These are phyloP conservation scores for Exophiala bonariae DNA, from an alignment of 2,329 filamentous ascomycete genomes.

Conservation along the genomic window DNA sequence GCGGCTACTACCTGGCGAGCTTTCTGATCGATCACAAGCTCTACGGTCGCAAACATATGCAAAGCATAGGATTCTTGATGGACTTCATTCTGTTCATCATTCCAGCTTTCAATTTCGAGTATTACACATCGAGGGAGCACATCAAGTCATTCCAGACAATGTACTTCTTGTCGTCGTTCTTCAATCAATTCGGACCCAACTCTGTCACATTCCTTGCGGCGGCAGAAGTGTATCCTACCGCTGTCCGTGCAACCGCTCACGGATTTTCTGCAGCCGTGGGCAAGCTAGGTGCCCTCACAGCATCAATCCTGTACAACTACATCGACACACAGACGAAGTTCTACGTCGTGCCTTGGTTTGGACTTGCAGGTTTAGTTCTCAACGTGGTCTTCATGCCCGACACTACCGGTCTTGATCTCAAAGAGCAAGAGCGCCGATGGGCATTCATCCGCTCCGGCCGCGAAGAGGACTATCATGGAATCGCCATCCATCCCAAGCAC, in stretches of 20 bases:
- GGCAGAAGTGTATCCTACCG: slow-evolving; percentile 93
- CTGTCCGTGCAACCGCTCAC: slow-evolving; percentile 89
- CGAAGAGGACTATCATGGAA: slow-evolving; percentile 83
- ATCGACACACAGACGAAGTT: slow-evolving; percentile 83
- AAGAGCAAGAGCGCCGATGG: slow-evolving; percentile 96
- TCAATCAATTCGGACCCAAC: slow-evolving; percentile 99
- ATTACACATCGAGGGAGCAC: slow-evolving; percentile 71
- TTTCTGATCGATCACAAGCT: slow-evolving; percentile 94
- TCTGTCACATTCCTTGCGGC: slow-evolving; percentile 94
- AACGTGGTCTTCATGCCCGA: slow-evolving; percentile 90
- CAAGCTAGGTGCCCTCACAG: slow-evolving; percentile 83
- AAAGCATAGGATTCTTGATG: slow-evolving; percentile 89
- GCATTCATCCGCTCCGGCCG: slow-evolving; percentile 76
- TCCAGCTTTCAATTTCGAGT: slow-evolving; percentile 82
- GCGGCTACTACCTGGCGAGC: slow-evolving; percentile 84
- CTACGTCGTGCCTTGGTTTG: slow-evolving; percentile 94
- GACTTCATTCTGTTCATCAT: slow-evolving; percentile 92
- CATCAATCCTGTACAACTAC: slow-evolving; percentile 92
- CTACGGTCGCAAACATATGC: slow-evolving; percentile 95
- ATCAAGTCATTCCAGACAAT: slow-evolving; percentile 94
- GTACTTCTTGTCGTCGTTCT: slow-evolving; percentile 95
- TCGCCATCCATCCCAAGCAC: slow-evolving; percentile 87
- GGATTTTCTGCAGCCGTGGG: slow-evolving; percentile 90
- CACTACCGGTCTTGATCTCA: slow-evolving; percentile 87
- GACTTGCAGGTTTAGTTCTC: slow-evolving; percentile 79